Evolutionary conservation across 345 rosid species (phyloP), one percentile per base, ranked within the genome.

Genomic region (Brassica juncea): DNA sequence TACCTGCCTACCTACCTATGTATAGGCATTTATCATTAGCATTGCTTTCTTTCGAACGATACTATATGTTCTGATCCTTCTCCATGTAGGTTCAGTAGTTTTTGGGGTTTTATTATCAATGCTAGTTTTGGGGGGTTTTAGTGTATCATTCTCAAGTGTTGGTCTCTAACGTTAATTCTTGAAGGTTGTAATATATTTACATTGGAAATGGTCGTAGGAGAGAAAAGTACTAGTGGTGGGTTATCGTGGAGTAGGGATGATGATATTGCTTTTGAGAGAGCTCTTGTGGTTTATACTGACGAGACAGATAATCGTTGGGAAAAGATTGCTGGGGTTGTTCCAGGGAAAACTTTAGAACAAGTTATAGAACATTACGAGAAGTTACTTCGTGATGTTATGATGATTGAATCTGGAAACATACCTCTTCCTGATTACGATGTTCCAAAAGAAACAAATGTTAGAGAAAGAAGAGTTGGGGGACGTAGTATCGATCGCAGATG

Each of bases 201-300:
- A 79, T 23, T 63, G 57, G 5, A 39, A 80, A 91, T 91, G 94
- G 75, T 80, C 59, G 79, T 76, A 74, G 90, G 47, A 54, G 5
- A 87, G 67, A 90, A 87, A 81, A 23, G 25, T 23, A 83, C 58
- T n/a, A 79, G 81, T 25, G 78, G 88, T 68, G 80, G 88, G 75
- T 87, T 88, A 61, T 59, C 76, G 21, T 94, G 97, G 97, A 87
- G 87, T 64, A 87, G 86, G 70, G 97, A 88, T 81, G 92, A 94
- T 73, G 88, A 94, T 70, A 85, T 84, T 84, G 91, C 88, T 61
- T 94, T 94, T 77, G 97, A 94, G 89, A 82, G 82, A 86, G 94
- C 92, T 28, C 82, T 94, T 44, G 90, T 87, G 37, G 84, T 83
- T 69, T 78, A 88, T 84, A 85, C 84, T 0, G 92, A 92, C 67